Conservation (phyloP, 1,139 yeast species). For the Protomyces inundatus region DNA sequence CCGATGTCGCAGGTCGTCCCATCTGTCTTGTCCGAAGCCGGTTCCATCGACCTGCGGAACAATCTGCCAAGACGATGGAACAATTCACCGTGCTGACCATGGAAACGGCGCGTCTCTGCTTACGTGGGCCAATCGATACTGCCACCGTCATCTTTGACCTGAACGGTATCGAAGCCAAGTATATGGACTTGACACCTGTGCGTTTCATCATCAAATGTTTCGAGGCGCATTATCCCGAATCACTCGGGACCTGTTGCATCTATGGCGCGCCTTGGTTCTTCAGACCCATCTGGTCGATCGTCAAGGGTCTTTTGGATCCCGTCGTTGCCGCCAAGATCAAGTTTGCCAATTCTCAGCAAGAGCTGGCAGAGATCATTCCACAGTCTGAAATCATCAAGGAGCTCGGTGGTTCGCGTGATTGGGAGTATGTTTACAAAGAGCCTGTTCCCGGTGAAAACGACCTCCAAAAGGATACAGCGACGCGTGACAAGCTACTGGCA, state of each 20-base stretch:
- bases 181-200: conserved; percentile 79
- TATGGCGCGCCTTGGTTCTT: conserved; percentile 92
- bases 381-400: conserved; percentile 52
- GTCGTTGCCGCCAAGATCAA: conserved; percentile 76
- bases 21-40: conserved; percentile 67
- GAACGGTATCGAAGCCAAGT: conserved; percentile 52
- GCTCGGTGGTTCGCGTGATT: conserved; percentile 62
- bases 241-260: conserved; percentile 64
- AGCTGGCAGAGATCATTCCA: conserved; percentile 55
- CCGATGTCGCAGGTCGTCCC: conserved; percentile 61
- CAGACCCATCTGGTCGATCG: conserved; percentile 76
- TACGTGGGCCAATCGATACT: conserved; percentile 62
- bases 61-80: conserved; percentile 62
- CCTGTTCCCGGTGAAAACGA: conserved; percentile 53
- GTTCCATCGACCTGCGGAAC: conserved; percentile 65
- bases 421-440: conserved; percentile 50
- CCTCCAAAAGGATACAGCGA: conserved; percentile 42
- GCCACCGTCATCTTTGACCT: conserved; percentile 62
- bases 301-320: conserved; percentile 84
- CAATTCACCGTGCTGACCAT: conserved; percentile 60
- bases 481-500: conserved; percentile 43
- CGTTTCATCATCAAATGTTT: conserved; percentile 70
- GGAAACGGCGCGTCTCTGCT: conserved; percentile 61
- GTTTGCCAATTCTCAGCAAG: conserved; percentile 60
- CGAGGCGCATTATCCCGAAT: conserved; percentile 86